Conservation (phyloP, 495 filamentous ascomycete genomes). For the Penicillium nucicola region DNA sequence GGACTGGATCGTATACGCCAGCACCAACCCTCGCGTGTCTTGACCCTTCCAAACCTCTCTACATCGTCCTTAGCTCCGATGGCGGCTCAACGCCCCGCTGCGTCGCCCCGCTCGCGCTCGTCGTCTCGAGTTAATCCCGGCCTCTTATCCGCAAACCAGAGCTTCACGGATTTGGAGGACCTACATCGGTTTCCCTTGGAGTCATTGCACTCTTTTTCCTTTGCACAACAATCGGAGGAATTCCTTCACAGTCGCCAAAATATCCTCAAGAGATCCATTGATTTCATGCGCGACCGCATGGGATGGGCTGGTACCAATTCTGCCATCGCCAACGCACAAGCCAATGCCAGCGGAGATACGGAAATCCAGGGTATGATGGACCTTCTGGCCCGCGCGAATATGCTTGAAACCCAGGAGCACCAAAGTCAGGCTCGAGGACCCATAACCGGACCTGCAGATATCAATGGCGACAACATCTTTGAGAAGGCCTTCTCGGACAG, state of each 20-base stretch:
- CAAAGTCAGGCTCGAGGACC: slow-evolving; percentile 53
- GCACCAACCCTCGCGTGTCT: slow-evolving; percentile 62
- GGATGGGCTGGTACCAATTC: slow-evolving; percentile 70
- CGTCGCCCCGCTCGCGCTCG: slow-evolving; percentile 53
- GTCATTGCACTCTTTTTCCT: slow-evolving; percentile 97
- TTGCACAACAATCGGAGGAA: slow-evolving; percentile 93
- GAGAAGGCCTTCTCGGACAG: slow-evolving; percentile 65
- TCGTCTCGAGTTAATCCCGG: slow-evolving; percentile 51
- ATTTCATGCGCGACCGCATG: slow-evolving; percentile 94
- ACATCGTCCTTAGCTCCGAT: slow-evolving; percentile 54
- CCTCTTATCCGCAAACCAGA: slow-evolving; percentile 62
- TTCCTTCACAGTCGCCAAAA: slow-evolving; percentile 87
- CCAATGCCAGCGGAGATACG: slow-evolving; percentile 73
- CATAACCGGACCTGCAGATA: slow-evolving; percentile 69
- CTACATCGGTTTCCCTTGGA: slow-evolving; percentile 90
- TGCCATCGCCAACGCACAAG: slow-evolving; percentile 73
- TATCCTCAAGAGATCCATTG: slow-evolving; percentile 87
- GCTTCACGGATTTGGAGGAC: slow-evolving; percentile 74
- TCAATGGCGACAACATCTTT: slow-evolving; percentile 72
- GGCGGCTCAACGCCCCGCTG: slow-evolving; percentile 56
- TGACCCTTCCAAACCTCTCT: slow-evolving; percentile 65
- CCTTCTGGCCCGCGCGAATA: slow-evolving; percentile 71
- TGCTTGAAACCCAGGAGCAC: slow-evolving; percentile 58
- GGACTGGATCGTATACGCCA: slow-evolving; percentile 93
- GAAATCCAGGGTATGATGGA: slow-evolving; percentile 92